Base-by-base conservation (phyloP, 331 rosid species). In the Phaseolus coccineus region DNA sequence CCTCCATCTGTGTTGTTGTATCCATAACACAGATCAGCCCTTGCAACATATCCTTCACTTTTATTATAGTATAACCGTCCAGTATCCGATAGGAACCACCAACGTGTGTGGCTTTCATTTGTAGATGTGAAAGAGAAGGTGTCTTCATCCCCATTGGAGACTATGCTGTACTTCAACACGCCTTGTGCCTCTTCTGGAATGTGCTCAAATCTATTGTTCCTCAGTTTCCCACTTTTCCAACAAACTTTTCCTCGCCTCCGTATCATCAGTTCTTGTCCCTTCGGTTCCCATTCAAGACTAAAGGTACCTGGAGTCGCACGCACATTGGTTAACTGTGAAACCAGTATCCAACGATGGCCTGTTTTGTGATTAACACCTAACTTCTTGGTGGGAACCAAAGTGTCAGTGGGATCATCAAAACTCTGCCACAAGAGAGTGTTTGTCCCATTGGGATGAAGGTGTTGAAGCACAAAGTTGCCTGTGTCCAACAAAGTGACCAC, bases 201-300 rank as follows among this genome's bases (percentile, higher is more conserved):
- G 58, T 52, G 11, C 27, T 52, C 58, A 52, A 81, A 24, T n/a
- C 58, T 52, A 19, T 52, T 52, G 58, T 52, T 25, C 4, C 27
- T 52, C 27, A 52, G 31, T 24, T 56, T 19, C 73, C 73, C 58
- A 69, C 77, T 81, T 52, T 16, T 22, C 85, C 81, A 81, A 8
- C 35, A 56, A 0, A 75, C 8, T 3, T 46, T 42, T 5, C 52
- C 71, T 2, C 40, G 24, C 19, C 52, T 8, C 14, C 11, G 22
- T 10, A 47, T 74, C 6, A 68, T 10, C 71, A 81, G 10, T 27
- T 81, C 24, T 12, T 11, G n/a, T 50, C 5, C 0, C 27, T 2
- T 27, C 9, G 85, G 66, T 0, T 81, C 81, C 85, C 85, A 81
- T 28, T 75, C 85, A 11, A 81, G 73, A 0, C 13, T 47, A 47